Evolutionary conservation across 768 basidiomycete species (phyloP), one percentile per base, ranked within the genome.

Genomic region (Boletus subparvulus): DNA sequence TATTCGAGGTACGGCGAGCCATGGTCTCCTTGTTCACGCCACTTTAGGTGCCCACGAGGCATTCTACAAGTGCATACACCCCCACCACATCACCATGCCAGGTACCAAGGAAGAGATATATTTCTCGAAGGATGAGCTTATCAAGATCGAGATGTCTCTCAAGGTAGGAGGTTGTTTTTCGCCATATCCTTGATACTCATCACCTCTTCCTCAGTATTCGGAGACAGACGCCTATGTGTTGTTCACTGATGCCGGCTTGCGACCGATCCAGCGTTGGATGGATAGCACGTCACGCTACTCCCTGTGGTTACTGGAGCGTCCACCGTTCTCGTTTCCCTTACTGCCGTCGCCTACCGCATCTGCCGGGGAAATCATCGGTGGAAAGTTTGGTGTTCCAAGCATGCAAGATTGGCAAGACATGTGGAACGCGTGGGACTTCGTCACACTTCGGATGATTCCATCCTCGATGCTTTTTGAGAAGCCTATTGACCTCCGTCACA

Each of bases 401-500:
- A 65, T 87, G 28, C 74, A 78, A 42, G 93, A 98, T 47, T 99
- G 95, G 93, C 73, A 83, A 48, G 77, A 80, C 39, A 72, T 96
- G 50, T 98, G 96, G 95, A 81, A 83, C 2, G 81, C 83, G 3
- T 99, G 95, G 96, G 94, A 98, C 69, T 84, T 79, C 45, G 77
- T 95, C 47, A 92, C 90, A 13, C 77, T 83, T 55, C 80, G 80
- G 46, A 96, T 98, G 94, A 93, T 98, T 52, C 88, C 94, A 0
- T 75, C 81, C 19, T 82, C 85, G 28, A 90, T 98, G 88, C 77
- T 96, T 26, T 87, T 86, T 69, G 78, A 90, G 68, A 96, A 92
- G 69, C 95, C 96, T 4, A 98, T 98, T 58, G 87, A 97, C 66
- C 76, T 98, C 45, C 82, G 97, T 32, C 95, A 98, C 71, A 94